These are phyloP conservation scores for Mycena metata DNA, from an alignment of 768 basidiomycete species.

Conservation along the genomic window DNA sequence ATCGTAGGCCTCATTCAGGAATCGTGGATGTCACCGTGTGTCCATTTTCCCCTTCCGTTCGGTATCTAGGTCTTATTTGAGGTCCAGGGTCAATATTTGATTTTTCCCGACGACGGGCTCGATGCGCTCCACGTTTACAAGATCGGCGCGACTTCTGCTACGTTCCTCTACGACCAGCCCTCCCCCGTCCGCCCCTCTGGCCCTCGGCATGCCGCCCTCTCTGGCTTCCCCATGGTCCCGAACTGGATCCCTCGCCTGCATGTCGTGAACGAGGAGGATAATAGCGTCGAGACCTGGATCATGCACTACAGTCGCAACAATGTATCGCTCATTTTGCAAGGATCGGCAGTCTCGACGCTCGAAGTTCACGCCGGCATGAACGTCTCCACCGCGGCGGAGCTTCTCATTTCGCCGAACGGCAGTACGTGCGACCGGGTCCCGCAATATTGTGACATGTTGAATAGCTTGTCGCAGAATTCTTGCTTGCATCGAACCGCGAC, in stretches of 20 bases:
- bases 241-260: constrained; percentile 29
- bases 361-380: constrained; percentile 24
- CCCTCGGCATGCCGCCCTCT: constrained; percentile 26
- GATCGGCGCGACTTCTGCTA: constrained; percentile 26
- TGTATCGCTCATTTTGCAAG: constrained; percentile 25
- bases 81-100: constrained; percentile 24
- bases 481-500: constrained; percentile 30
- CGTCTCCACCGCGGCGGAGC: constrained; percentile 29
- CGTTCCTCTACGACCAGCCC: constrained; percentile 31
- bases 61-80: background rate
- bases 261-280: constrained; percentile 33
- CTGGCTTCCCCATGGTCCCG: constrained; percentile 20
- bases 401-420: constrained; percentile 31
- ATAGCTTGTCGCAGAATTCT: constrained; percentile 7
- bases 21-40: constrained; percentile 30
- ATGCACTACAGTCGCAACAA: constrained; percentile 32
- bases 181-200: constrained; percentile 26
- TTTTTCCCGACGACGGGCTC: constrained; percentile 31
- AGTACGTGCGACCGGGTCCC: constrained; percentile 7
- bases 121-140: constrained; percentile 31
- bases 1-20: constrained; percentile 26
- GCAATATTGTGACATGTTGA: background rate
- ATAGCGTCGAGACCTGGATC: constrained; percentile 33
- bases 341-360: constrained; percentile 29
- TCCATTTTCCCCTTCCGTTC: background rate